Evolutionary conservation across 2,329 filamentous ascomycete species (phyloP), one percentile per base, ranked within the genome.

Genomic region (Calonectria henricotiae): DNA sequence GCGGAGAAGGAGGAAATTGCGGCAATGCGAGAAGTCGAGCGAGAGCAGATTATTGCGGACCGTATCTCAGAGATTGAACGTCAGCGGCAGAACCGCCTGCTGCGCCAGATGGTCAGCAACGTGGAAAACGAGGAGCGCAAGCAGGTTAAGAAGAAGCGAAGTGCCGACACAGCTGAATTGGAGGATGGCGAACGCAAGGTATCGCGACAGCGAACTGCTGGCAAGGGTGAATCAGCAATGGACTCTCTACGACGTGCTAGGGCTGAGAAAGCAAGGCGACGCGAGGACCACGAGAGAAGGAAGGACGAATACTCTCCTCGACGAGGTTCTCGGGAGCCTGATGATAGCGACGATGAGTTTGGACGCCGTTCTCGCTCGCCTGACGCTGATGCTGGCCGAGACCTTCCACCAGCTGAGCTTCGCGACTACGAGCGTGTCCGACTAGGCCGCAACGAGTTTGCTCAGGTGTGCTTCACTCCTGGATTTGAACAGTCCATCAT

Each of bases 381-480:
- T 1, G 88, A 90, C 63, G 92, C 91, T 73, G 90, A 94, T 70
- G 88, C 88, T 13, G 89, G 90, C 30, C 92, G 93, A 4, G 90
- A 93, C 43, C 85, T 96, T 32, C 89, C 90, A 15, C 92, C 91
- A 30, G 90, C 93, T 2, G 90, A 93, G 41, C 85, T 98, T 23
- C 88, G 88, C n/a, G 94, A 98, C 80, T 91, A 96, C 74, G 93
- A 98, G 79, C 90, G 94, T 62, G 90, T 96, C 64, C 91, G 94
- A 68, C 89, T 99, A 69, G 94, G 95, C 61, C 90, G 96, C 72
- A 93, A 90, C 75, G 93, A 95, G 78, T 98, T 99, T 81, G 92
- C 93, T 7, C 91, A 96, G 78, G 93, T 98, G 66, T 98, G 95
- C 86, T 98, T 97, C 85, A 96, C 95, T 76, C 96, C 96, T 12